Evolutionary conservation across 768 basidiomycete species (phyloP).

Genomic region (Mycena crocata): DNA sequence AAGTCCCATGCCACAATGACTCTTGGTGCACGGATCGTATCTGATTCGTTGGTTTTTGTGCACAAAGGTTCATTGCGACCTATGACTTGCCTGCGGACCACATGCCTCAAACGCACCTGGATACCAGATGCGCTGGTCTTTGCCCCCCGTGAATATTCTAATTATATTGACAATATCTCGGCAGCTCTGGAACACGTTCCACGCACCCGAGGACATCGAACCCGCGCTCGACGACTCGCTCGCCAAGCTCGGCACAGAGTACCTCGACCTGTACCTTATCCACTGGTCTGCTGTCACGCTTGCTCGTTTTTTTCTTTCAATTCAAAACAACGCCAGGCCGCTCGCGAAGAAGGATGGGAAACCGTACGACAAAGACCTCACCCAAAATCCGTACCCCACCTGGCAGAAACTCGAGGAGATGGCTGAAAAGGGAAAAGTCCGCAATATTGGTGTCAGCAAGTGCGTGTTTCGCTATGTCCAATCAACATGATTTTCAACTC

Average conservation of each 20-base stretch:
- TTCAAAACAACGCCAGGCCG: constrained; percentile 59
- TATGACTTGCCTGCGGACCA: no score
- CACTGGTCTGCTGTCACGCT: constrained; percentile 66
- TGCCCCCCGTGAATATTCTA: neutral
- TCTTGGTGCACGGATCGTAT: no score
- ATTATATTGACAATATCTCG: neutral
- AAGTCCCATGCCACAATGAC: no score
- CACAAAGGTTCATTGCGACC: no score
- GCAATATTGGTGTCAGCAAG: constrained; percentile 90
- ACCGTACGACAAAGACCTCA: constrained; percentile 65
- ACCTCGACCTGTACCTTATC: constrained; percentile 85
- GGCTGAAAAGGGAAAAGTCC: constrained; percentile 80
- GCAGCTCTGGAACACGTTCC: constrained; percentile 85
- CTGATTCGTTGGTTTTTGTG: no score
- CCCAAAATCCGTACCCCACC: constrained; percentile 78
- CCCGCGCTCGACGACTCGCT: constrained; percentile 74
- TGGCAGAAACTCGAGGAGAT: constrained; percentile 86
- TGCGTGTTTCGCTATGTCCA: constrained; percentile 41
- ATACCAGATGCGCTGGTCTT: no score
- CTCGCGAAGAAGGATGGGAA: constrained; percentile 70
- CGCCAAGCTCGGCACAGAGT: constrained; percentile 68
- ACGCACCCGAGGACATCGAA: constrained; percentile 80
- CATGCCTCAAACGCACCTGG: no score
- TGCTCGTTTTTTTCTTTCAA: neutral
- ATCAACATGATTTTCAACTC: neutral